Conservation (phyloP, 148 eudicot species). For the Chenopodium suecicum region DNA sequence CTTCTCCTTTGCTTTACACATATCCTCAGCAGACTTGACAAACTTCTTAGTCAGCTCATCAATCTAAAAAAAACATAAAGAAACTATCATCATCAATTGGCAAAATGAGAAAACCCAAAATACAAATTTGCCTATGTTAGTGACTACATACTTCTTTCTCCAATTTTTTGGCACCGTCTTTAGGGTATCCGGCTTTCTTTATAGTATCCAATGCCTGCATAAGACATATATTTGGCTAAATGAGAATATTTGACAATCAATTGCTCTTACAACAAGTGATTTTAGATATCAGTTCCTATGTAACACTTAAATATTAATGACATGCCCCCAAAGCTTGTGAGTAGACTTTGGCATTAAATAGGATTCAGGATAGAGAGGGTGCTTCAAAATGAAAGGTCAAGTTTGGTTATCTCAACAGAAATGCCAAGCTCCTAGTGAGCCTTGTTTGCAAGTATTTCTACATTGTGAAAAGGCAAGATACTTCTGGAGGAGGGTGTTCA, state of each 20-base stretch:
- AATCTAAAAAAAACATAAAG: slow-evolving; percentile 25
- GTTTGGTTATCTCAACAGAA: too few species aligned
- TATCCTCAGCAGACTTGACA: slow-evolving; percentile 51
- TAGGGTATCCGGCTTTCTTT: slow-evolving; percentile 76
- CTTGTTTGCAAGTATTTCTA: too few species aligned
- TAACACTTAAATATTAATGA: too few species aligned
- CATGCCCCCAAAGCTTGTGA: too few species aligned
- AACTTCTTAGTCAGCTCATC: slow-evolving; percentile 50
- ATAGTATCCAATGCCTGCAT: slow-evolving; percentile 80
- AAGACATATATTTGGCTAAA: slow-evolving; percentile 7
- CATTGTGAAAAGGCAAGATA: too few species aligned
- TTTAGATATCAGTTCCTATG: background rate
- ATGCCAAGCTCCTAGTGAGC: too few species aligned
- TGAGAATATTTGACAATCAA: background rate
- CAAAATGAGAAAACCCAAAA: background rate
- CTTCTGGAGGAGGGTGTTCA: too few species aligned
- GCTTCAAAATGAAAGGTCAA: too few species aligned
- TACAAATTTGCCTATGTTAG: background rate
- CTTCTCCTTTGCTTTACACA: slow-evolving; percentile 52
- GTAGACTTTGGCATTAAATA: too few species aligned
- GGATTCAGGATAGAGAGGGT: too few species aligned
- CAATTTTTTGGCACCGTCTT: slow-evolving; percentile 76
- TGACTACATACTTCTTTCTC: slow-evolving; percentile 79
- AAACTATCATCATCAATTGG: background rate
- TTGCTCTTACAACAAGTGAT: background rate